Base-by-base conservation (phyloP, 140 eudicot genomes). In the Erigeron philadelphicus region DNA sequence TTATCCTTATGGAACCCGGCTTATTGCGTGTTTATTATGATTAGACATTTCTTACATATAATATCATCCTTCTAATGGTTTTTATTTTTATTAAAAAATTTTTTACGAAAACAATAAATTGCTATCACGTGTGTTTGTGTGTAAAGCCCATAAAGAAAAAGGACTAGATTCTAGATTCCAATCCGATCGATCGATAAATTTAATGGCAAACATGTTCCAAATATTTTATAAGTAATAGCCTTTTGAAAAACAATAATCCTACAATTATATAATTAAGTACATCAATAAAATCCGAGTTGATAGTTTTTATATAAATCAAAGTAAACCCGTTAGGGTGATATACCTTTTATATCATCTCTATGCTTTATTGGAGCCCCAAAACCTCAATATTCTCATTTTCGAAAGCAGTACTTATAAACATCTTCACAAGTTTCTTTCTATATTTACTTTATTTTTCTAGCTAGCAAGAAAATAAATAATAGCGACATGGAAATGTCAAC, bases 291-390 rank as follows among this genome's bases (percentile, higher is more conserved):
- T 18, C 49, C 12, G 8, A 21, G 5, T 48, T 5, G 2, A 41
- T 38, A 17, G 35, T 61, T 12, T 1, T 55, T 41, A 55, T 44
- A 43, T 54, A 65, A 9, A 15, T 64, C 31, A 74, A 64, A 25
- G 10, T 12, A 53, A 75, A 76, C 50, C 72, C 61, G 23, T 77
- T 23, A 64, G 58, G 46, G 73, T 72, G 86, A 49, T 63, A 81
- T 78, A 72, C 86, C 68, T 68, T 75, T 72, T 80, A 75, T 80
- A 25, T 55, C 74, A 48, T 70, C 67, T 31, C 19, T 54, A 59
- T 56, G 2, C 84, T 72, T 60, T 75, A 70, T 21, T 57, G 58
- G 49, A 84, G 75, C 75, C 68, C 19, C 69, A 13, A 70, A 56
- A 78, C 46, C 43, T 60, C 61, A 11, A 13, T 63, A 63, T 23